Evolutionary conservation across 2,329 filamentous ascomycete genomes (phyloP).

Genomic region (Monosporascus sp.): DNA sequence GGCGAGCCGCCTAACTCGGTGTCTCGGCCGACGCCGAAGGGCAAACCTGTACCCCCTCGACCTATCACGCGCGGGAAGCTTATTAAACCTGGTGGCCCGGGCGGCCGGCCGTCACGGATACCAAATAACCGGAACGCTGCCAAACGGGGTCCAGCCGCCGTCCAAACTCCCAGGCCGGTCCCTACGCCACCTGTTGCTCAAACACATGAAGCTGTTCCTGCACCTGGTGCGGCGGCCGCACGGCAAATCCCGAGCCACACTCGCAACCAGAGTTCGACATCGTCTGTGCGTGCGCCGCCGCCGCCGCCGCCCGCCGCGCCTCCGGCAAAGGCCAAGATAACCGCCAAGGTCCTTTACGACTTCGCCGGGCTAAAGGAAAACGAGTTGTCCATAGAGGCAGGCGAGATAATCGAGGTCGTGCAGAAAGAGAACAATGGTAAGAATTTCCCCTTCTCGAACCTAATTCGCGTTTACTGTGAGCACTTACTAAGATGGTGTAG

Average conservation of each 20-base stretch:
- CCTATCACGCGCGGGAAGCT: conserved; percentile 93
- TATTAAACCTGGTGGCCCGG: conserved; percentile 83
- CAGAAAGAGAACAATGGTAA: conserved; percentile 93
- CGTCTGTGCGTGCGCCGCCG: conserved; percentile 51
- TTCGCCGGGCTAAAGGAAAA: conserved; percentile 81
- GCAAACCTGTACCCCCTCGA: conserved; percentile 77
- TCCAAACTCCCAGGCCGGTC: conserved; percentile 24
- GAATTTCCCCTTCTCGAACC: conserved; percentile 22
- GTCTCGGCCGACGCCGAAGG: conserved; percentile 80
- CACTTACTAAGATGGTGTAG: conserved; percentile 43
- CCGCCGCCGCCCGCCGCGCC: conserved; percentile 61
- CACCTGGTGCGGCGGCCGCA: conserved; percentile 24
- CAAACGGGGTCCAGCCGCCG: conserved; percentile 19
- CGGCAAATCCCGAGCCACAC: conserved; percentile 43
- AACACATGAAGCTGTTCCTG: conserved; percentile 16
- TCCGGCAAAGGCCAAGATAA: conserved; percentile 62
- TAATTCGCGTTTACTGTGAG: background rate
- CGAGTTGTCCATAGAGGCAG: conserved; percentile 74
- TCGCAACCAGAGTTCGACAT: conserved; percentile 48
- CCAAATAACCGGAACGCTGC: conserved; percentile 39
- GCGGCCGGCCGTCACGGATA: conserved; percentile 70
- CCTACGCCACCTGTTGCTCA: conserved; percentile 30
- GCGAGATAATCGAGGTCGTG: conserved; percentile 81
- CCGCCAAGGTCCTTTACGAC: conserved; percentile 87
- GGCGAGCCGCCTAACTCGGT: conserved; percentile 79